A percentile compares a stretch with the other conserved stretches of the same genome.
phyloP scores from a whole-genome alignment of 192 early-diverging fungal genomes.

The Geranomyces variabilis region DNA sequence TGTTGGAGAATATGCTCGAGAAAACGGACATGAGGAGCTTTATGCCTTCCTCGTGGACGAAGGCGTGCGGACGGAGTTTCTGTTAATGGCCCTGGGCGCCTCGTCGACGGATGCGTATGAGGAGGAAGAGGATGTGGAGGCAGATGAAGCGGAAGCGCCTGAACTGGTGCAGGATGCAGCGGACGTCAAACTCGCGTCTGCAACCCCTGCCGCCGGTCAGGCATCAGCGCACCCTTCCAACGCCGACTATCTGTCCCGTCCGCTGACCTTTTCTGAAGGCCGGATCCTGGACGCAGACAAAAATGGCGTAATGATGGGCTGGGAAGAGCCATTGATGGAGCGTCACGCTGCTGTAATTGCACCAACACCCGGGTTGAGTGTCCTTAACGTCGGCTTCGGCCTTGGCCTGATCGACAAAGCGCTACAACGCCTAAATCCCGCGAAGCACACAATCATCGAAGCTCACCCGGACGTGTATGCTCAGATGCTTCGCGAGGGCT shows the following conservation, averaged over 20 bases:
- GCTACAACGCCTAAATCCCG: slow-evolving; percentile 71
- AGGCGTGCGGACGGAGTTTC: slow-evolving; percentile 81
- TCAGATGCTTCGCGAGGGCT: slow-evolving; percentile 79
- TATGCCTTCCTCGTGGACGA: slow-evolving; percentile 83
- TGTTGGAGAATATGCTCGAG: slow-evolving; percentile 82
- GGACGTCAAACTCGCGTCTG: not conserved
- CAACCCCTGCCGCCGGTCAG: not conserved
- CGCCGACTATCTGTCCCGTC: slow-evolving; percentile 75
- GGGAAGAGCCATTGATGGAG: slow-evolving; percentile 93
- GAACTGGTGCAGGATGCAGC: not conserved
- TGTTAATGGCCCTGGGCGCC: slow-evolving; percentile 63
- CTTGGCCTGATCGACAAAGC: slow-evolving; percentile 86
- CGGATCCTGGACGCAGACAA: slow-evolving; percentile 80
- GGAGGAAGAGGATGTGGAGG: slow-evolving; percentile 41
- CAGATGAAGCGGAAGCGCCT: slow-evolving; percentile 37
- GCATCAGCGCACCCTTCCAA: slow-evolving; percentile 53
- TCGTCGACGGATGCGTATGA: slow-evolving; percentile 45
- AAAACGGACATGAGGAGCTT: slow-evolving; percentile 65
- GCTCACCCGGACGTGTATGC: slow-evolving; percentile 96
- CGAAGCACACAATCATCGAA: slow-evolving; percentile 89
- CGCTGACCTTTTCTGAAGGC: slow-evolving; percentile 78
- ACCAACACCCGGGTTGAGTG: slow-evolving; percentile 49
- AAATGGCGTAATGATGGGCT: slow-evolving; percentile 98
- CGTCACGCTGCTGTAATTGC: slow-evolving; percentile 79
- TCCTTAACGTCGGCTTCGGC: slow-evolving; percentile 42